Evolutionary conservation across 108 stramenopile species (phyloP).

Genomic region (Mediolabrus comicus): DNA sequence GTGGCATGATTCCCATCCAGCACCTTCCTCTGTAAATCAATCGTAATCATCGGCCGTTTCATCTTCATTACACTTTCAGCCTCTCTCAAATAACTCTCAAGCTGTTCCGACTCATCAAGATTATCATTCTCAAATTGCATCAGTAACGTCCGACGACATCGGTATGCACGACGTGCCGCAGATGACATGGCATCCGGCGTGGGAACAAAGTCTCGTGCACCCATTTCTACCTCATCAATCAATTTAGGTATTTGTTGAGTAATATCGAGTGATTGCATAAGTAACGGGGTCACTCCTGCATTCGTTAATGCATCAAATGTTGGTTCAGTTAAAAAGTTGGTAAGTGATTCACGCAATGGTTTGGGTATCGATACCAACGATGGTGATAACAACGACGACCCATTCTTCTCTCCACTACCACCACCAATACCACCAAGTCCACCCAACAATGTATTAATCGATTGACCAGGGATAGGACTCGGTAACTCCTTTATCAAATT

Average conservation of each 20-base stretch:
- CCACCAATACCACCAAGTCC: background rate
- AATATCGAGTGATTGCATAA: slow-evolving; percentile 69
- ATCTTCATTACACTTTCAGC: slow-evolving; percentile 84
- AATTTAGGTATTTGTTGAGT: slow-evolving; percentile 90
- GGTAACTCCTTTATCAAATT: background rate
- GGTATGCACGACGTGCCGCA: slow-evolving; percentile 81
- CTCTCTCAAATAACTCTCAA: slow-evolving; percentile 81
- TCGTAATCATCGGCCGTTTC: slow-evolving; percentile 89
- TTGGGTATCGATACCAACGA: slow-evolving; percentile 52
- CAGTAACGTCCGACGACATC: slow-evolving; percentile 84
- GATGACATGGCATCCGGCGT: slow-evolving; percentile 69
- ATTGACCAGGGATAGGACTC: background rate
- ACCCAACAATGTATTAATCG: background rate
- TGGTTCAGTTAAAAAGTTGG: slow-evolving; percentile 43
- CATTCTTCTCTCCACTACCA: too few species aligned
- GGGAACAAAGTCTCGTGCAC: slow-evolving; percentile 87
- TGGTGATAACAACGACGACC: slow-evolving; percentile 10
- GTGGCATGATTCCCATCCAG: slow-evolving; percentile 74
- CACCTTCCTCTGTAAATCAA: slow-evolving; percentile 72
- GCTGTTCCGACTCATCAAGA: slow-evolving; percentile 85
- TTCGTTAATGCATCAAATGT: slow-evolving; percentile 44
- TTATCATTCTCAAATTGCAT: slow-evolving; percentile 85
- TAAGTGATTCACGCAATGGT: slow-evolving; percentile 54
- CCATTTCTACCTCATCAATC: slow-evolving; percentile 76
- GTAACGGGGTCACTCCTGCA: slow-evolving; percentile 63